phyloP scores from a whole-genome alignment of 805 yeast species.

The Ogataea henricii region DNA sequence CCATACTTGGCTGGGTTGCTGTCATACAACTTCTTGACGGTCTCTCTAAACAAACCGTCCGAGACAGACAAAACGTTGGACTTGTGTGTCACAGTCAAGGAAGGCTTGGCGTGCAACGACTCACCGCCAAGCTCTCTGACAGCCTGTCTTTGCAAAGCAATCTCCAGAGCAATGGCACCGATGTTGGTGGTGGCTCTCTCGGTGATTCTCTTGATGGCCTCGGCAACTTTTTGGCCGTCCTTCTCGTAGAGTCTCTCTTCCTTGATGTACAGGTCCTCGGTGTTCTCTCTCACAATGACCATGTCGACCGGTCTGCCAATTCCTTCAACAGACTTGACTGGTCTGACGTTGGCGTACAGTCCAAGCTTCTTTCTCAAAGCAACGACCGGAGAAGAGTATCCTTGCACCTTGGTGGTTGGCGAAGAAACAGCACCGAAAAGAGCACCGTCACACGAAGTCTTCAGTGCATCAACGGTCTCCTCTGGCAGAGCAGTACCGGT shows the following conservation, averaged over 20 bases:
- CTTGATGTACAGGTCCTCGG: conserved; percentile 95
- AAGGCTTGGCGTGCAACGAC: conserved; percentile 55
- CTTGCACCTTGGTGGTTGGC: conserved; percentile 90
- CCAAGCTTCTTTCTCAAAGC: conserved; percentile 97
- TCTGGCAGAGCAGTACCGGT: conserved; percentile 98
- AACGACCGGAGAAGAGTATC: conserved; percentile 97
- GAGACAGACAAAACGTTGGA: conserved; percentile 90
- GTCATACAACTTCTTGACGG: conserved; percentile 62
- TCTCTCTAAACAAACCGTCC: conserved; percentile 96
- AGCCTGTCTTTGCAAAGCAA: conserved; percentile 87
- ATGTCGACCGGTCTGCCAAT: conserved; percentile 89
- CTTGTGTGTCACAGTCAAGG: conserved; percentile 92
- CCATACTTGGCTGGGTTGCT: conserved; percentile 59
- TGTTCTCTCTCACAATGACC: conserved; percentile 98
- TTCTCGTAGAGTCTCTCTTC: conserved; percentile 77
- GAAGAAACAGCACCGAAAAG: conserved; percentile 97
- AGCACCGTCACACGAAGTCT: conserved; percentile 91
- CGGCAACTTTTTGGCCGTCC: conserved; percentile 90
- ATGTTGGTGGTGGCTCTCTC: conserved; percentile 84
- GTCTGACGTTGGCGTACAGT: conserved; percentile 94
- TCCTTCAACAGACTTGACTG: conserved; percentile 90
- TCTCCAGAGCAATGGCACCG: conserved; percentile 88
- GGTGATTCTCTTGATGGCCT: conserved; percentile 95
- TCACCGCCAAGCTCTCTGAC: conserved; percentile 66
- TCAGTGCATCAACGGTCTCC: conserved; percentile 77